These are phyloP conservation scores for Coemansia sp. DNA, from an alignment of 192 early-diverging fungal genomes.

Conservation along the genomic window DNA sequence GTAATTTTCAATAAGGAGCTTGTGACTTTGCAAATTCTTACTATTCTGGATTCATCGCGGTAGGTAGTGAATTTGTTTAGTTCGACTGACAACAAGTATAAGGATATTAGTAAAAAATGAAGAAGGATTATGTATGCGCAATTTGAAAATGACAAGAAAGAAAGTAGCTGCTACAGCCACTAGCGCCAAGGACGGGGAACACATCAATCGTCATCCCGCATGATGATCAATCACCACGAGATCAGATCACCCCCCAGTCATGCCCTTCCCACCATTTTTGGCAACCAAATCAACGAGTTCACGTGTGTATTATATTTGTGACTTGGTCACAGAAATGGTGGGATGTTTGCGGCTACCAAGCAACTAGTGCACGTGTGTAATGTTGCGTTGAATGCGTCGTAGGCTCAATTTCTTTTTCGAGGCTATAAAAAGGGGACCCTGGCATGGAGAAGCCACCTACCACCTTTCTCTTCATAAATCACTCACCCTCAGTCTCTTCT, in stretches of 20 bases:
- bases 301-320: too few relatives aligned
- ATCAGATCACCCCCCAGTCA: background rate
- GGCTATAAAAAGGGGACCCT: too few relatives aligned
- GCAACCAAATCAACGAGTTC: too few relatives aligned
- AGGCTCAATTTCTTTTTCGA: too few relatives aligned
- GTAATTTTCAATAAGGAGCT: background rate
- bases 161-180: background rate
- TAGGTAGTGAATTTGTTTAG: background rate
- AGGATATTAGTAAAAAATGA: background rate
- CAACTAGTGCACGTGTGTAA: too few relatives aligned
- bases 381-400: too few relatives aligned
- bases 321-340: too few relatives aligned
- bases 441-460: too few relatives aligned
- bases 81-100: background rate
- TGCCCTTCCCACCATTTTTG: background rate
- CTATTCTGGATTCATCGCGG: constrained; percentile 52
- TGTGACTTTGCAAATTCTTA: constrained; percentile 18
- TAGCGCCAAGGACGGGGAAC: background rate
- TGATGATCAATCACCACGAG: background rate
- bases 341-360: too few relatives aligned
- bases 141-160: background rate
- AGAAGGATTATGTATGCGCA: background rate
- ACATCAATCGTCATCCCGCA: background rate
- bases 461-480: too few relatives aligned
- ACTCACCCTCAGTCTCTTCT: too few relatives aligned